Conservation (phyloP, 495 filamentous ascomycete species). For the Hyaloscypha variabilis region DNA sequence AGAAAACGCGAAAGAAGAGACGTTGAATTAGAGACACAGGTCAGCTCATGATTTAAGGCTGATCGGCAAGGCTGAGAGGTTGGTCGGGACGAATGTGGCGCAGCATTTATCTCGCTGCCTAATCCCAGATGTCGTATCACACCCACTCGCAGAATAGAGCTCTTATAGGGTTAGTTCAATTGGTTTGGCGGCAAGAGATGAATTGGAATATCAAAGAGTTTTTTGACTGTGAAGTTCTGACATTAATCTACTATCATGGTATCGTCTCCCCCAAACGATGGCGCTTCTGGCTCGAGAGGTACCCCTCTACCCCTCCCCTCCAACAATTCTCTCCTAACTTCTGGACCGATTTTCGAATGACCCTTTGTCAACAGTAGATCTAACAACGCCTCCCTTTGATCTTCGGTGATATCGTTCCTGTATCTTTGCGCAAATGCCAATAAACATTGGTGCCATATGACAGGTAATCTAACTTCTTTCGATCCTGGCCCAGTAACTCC, state of each 20-base stretch:
- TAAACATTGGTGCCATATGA: slow-evolving; percentile 86
- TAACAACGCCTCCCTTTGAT: slow-evolving; percentile 88
- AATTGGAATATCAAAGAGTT: not conserved
- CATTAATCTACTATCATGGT: slow-evolving; percentile 72
- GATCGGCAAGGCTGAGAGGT: slow-evolving; percentile 11
- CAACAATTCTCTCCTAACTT: slow-evolving; percentile 87
- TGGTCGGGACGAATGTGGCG: slow-evolving; percentile 3
- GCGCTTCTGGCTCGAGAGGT: slow-evolving; percentile 53
- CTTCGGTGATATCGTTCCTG: slow-evolving; percentile 88
- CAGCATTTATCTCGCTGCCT: slow-evolving; percentile 14
- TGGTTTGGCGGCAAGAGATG: not conserved
- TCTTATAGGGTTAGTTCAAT: not conserved
- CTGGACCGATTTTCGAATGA: slow-evolving; percentile 86
- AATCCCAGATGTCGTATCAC: not conserved
- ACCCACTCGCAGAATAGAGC: slow-evolving; percentile 1
- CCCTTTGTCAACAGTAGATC: slow-evolving; percentile 87
- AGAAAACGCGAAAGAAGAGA: not conserved
- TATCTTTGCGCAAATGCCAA: slow-evolving; percentile 93
- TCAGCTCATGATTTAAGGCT: not conserved
- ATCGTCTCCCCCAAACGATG: slow-evolving; percentile 74
- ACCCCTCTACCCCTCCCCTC: slow-evolving; percentile 88
- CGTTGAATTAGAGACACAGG: not conserved
- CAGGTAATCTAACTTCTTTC: slow-evolving; percentile 67
- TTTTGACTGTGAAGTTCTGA: not conserved
- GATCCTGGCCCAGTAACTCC: slow-evolving; percentile 44